A percentile compares a stretch with the other conserved stretches of the same genome.
These are phyloP conservation scores for Escovopsis weberi DNA, from an alignment of 2,329 filamentous ascomycete species.

Conservation along the genomic window DNA sequence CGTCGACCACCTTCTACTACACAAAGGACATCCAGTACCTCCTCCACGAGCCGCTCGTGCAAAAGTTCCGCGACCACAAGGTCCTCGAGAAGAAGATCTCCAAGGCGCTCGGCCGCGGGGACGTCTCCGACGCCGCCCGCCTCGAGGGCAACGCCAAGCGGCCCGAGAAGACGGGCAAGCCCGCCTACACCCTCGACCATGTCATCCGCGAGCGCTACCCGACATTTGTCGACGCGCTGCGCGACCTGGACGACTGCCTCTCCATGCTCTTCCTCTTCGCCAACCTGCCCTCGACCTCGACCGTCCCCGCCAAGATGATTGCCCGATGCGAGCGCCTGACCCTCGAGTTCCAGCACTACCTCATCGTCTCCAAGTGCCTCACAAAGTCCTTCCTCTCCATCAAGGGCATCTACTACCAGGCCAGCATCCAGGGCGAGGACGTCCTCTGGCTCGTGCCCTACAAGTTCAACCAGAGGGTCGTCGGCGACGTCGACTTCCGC, in stretches of 20 bases:
- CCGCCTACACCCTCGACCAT: slow-evolving; percentile 84
- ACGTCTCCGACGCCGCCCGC: slow-evolving; percentile 75
- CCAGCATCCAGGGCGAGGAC: slow-evolving; percentile 91
- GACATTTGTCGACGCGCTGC: slow-evolving; percentile 84
- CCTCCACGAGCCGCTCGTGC: slow-evolving; percentile 84
- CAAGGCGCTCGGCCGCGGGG: slow-evolving; percentile 77
- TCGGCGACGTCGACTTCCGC: slow-evolving; percentile 89
- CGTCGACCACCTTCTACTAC: slow-evolving; percentile 83
- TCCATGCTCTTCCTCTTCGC: slow-evolving; percentile 97
- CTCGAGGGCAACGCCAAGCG: slow-evolving; percentile 76
- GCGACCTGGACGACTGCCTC: slow-evolving; percentile 90
- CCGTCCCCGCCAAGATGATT: slow-evolving; percentile 90
- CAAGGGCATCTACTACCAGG: slow-evolving; percentile 99
- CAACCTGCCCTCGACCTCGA: slow-evolving; percentile 78
- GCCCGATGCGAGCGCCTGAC: slow-evolving; percentile 84
- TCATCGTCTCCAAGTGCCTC: slow-evolving; percentile 81
- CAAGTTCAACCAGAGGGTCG: slow-evolving; percentile 89
- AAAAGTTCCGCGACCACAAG: slow-evolving; percentile 96
- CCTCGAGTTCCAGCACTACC: slow-evolving; percentile 94
- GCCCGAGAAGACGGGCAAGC: slow-evolving; percentile 80
- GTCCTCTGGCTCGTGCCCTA: slow-evolving; percentile 96
- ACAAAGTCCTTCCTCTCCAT: slow-evolving; percentile 96
- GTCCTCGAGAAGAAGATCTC: slow-evolving; percentile 95
- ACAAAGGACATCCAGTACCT: slow-evolving; percentile 97
- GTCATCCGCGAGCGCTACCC: slow-evolving; percentile 97